Evolutionary conservation across 1,139 yeast species (phyloP).

Genomic region (Protomyces inouyei): DNA sequence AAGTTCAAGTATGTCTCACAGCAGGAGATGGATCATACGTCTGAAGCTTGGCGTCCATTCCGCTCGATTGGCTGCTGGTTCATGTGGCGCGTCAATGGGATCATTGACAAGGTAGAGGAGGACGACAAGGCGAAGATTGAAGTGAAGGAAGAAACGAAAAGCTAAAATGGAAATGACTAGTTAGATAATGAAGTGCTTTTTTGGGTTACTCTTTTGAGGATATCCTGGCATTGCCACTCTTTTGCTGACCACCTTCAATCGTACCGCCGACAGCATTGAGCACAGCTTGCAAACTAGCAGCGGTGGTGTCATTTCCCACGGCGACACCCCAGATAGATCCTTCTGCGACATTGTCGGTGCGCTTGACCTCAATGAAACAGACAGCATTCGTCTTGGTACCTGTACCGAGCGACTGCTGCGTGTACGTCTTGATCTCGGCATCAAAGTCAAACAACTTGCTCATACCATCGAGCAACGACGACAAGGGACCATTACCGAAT

Average conservation of each 20-base stretch:
- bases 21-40: conserved; percentile 46
- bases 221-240: conserved; percentile 9
- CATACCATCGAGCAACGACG: conserved; percentile 79
- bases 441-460: conserved; percentile 52
- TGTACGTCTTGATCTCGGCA: conserved; percentile 74
- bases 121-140: background rate
- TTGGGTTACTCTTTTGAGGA: background rate
- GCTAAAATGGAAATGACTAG: too few species aligned
- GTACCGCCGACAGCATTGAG: conserved; percentile 26
- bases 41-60: conserved; percentile 61
- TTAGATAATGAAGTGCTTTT: too few species aligned
- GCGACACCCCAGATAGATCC: conserved; percentile 77
- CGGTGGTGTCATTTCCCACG: conserved; percentile 85
- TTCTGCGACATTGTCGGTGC: conserved; percentile 40
- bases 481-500: conserved; percentile 90
- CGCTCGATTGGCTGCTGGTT: conserved; percentile 59
- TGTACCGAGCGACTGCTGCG: conserved; percentile 87
- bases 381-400: conserved; percentile 88
- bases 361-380: conserved; percentile 65
- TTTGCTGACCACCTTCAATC: conserved; percentile 19
- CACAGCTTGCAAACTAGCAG: conserved; percentile 78
- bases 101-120: background rate
- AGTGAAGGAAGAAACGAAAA: too few species aligned
- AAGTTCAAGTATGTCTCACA: conserved; percentile 37
- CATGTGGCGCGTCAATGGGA: conserved; percentile 50